Evolutionary conservation across 805 yeast species (phyloP).

Genomic region (Candida stauntonica): DNA sequence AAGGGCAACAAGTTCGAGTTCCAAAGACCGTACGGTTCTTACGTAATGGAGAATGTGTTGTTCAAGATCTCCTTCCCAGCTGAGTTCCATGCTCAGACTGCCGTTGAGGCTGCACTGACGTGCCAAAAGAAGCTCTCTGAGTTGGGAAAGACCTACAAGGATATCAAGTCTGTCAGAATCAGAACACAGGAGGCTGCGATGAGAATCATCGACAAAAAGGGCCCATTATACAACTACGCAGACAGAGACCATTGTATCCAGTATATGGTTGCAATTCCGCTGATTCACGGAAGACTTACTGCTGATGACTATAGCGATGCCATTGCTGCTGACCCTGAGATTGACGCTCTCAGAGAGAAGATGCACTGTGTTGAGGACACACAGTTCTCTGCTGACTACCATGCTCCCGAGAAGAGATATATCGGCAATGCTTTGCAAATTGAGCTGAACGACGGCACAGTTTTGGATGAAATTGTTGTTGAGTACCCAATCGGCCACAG

Average conservation of each 20-base stretch:
- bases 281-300: slow-evolving; percentile 49
- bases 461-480: slow-evolving; percentile 47
- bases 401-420: slow-evolving; percentile 51
- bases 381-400: slow-evolving; percentile 47
- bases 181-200: slow-evolving; percentile 61
- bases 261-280: slow-evolving; percentile 57
- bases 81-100: slow-evolving; percentile 63
- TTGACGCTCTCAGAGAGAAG: slow-evolving; percentile 48
- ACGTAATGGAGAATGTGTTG: slow-evolving; percentile 59
- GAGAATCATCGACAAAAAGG: slow-evolving; percentile 55
- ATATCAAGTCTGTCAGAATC: slow-evolving; percentile 45
- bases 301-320: slow-evolving; percentile 54
- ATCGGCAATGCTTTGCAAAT: slow-evolving; percentile 52
- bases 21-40: slow-evolving; percentile 50
- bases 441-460: slow-evolving; percentile 50
- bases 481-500: slow-evolving; percentile 59
- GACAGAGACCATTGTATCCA: slow-evolving; percentile 65
- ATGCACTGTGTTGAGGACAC: slow-evolving; percentile 50
- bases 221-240: slow-evolving; percentile 59
- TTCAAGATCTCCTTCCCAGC: slow-evolving; percentile 64
- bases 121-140: slow-evolving; percentile 34
- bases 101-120: slow-evolving; percentile 53
- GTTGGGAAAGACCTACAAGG: slow-evolving; percentile 41
- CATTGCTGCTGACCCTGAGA: slow-evolving; percentile 46
- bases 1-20: slow-evolving; percentile 47